These are phyloP conservation scores for Ampelomyces quisqualis DNA, from an alignment of 2,329 filamentous ascomycete species.

Conservation along the genomic window DNA sequence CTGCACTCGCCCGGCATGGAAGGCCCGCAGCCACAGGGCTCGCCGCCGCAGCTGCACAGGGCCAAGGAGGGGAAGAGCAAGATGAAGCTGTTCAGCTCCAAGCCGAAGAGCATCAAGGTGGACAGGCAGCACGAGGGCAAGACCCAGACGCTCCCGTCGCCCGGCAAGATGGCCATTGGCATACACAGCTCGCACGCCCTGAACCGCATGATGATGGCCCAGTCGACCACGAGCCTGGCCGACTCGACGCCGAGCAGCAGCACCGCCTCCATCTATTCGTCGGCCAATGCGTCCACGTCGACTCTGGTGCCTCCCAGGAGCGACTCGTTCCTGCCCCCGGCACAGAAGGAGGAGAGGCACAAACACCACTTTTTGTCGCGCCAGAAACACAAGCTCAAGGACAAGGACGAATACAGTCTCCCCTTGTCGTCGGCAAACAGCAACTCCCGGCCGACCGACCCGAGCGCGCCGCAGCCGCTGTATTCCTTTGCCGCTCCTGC, in stretches of 20 bases:
- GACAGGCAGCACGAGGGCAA: constrained; percentile 62
- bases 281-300: constrained; percentile 74
- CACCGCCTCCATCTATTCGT: constrained; percentile 66
- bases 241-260: constrained; percentile 59
- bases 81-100: constrained; percentile 73
- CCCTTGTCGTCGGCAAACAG: constrained; percentile 74
- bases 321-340: constrained; percentile 41
- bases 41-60: constrained; percentile 60
- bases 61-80: constrained; percentile 68
- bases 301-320: constrained; percentile 65
- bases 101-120: constrained; percentile 72
- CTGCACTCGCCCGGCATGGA: constrained; percentile 46
- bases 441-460: constrained; percentile 74
- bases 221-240: constrained; percentile 67
- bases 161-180: constrained; percentile 63
- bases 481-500: constrained; percentile 77
- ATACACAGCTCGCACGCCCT: constrained; percentile 64
- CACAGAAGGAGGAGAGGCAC: constrained; percentile 70
- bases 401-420: constrained; percentile 68
- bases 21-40: constrained; percentile 27
- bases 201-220: constrained; percentile 63
- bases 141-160: constrained; percentile 69
- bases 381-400: constrained; percentile 74
- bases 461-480: constrained; percentile 70
- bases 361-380: constrained; percentile 78